Percentiles rank a stretch among this genome's conserved stretches.
Conservation (phyloP, 345 rosid genomes). For the Hibiscus mutabilis region DNA sequence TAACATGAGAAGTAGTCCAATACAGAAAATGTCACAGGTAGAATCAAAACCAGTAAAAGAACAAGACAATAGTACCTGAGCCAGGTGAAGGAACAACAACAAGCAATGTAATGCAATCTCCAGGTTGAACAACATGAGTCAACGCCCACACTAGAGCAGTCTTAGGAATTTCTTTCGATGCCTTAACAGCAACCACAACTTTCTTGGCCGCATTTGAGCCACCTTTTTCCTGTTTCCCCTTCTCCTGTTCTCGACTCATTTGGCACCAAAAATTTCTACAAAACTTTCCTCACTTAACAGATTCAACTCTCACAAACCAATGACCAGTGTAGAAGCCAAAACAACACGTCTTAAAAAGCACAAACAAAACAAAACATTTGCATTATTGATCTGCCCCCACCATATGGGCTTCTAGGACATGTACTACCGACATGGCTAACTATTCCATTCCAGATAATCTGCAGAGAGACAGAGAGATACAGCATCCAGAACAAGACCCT, state of each 20-base stretch:
- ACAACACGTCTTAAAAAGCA: conserved; percentile 10
- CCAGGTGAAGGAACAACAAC: conserved; percentile 77
- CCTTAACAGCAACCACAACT: conserved; percentile 91
- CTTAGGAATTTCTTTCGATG: conserved; percentile 89
- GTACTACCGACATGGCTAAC: conserved; percentile 30
- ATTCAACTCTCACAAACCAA: conserved; percentile 19
- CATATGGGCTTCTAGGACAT: conserved; percentile 28
- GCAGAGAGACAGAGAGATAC: conserved; percentile 25
- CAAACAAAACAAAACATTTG: conserved; percentile 15
- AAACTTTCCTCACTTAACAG: conserved; percentile 10
- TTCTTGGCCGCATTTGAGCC: conserved; percentile 56
- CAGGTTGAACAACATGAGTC: conserved; percentile 95
- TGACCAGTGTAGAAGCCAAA: conserved; percentile 10
- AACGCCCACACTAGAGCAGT: conserved; percentile 94
- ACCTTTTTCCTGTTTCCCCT: conserved; percentile 49
- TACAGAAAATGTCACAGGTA: not conserved
- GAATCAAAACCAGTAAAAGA: not conserved
- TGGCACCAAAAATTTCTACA: conserved; percentile 1
- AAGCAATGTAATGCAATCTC: conserved; percentile 82
- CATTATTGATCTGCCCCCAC: conserved; percentile 42
- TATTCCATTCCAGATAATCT: conserved; percentile 10
- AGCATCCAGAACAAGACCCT: conserved; percentile 41
- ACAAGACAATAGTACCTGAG: conserved; percentile 41
- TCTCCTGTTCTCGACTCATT: conserved; percentile 54
- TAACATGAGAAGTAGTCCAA: not conserved